Evolutionary conservation across 257 asterid genomes (phyloP).

Genomic region (Plantago major): DNA sequence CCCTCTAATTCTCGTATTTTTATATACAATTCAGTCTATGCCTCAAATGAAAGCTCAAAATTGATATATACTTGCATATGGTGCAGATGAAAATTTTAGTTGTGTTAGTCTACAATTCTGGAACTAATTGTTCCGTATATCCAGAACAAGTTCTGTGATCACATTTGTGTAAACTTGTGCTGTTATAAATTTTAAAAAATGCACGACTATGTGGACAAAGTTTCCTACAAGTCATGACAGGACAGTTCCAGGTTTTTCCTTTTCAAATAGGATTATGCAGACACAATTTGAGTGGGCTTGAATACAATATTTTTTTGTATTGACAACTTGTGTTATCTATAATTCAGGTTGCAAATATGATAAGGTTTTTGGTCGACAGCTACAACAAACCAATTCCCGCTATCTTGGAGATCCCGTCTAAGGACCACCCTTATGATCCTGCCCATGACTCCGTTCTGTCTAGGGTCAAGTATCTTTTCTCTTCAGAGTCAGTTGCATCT

Average conservation of each 20-base stretch:
- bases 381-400: slow-evolving; percentile 90
- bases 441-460: slow-evolving; percentile 88
- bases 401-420: slow-evolving; percentile 92
- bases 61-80: background rate
- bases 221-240: too few species aligned
- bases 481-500: slow-evolving; percentile 50
- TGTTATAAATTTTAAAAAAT: too few species aligned
- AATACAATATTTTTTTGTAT: too few species aligned
- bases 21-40: background rate
- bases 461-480: slow-evolving; percentile 71
- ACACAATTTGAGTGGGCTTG: too few species aligned
- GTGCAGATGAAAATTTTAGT: too few species aligned
- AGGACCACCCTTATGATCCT: slow-evolving; percentile 93
- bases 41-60: background rate
- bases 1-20: background rate
- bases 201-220: too few species aligned
- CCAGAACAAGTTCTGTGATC: too few species aligned
- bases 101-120: too few species aligned
- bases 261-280: too few species aligned
- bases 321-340: background rate
- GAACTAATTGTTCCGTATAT: too few species aligned
- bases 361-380: slow-evolving; percentile 82
- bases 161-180: too few species aligned
- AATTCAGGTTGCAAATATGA: slow-evolving; percentile 75
- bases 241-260: too few species aligned